These are phyloP conservation scores for Tolypocladium tropicale DNA, from an alignment of 2,329 filamentous ascomycete genomes.

Conservation along the genomic window DNA sequence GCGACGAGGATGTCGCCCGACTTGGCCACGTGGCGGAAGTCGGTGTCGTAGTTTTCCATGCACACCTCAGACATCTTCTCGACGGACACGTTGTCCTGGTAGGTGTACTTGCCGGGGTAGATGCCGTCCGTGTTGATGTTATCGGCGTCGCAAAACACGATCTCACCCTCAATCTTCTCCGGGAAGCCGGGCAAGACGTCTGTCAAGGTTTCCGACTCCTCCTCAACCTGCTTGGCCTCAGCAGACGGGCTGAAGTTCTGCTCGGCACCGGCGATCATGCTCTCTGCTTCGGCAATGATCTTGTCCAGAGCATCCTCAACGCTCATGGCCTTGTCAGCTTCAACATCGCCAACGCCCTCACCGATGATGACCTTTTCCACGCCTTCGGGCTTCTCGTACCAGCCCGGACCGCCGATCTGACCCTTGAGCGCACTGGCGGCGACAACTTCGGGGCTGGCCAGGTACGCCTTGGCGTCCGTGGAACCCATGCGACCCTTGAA, in stretches of 20 bases:
- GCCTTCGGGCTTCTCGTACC: conserved; percentile 63
- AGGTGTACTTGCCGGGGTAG: conserved; percentile 86
- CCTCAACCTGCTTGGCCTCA: not conserved
- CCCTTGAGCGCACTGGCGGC: conserved; percentile 75
- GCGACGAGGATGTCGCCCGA: conserved; percentile 72
- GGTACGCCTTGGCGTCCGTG: conserved; percentile 60
- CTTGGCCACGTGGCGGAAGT: conserved; percentile 54
- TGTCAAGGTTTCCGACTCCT: conserved; percentile 3
- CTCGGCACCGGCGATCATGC: conserved; percentile 45
- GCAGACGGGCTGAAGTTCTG: conserved; percentile 22
- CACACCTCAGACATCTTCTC: conserved; percentile 81
- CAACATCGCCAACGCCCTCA: conserved; percentile 57
- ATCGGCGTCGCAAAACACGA: conserved; percentile 70
- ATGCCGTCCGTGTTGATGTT: conserved; percentile 91
- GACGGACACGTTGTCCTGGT: conserved; percentile 69
- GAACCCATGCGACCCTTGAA: conserved; percentile 84
- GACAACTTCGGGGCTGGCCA: conserved; percentile 83
- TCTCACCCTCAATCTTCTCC: conserved; percentile 71
- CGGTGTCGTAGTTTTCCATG: conserved; percentile 86
- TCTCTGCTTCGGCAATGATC: conserved; percentile 58
- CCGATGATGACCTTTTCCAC: conserved; percentile 58
- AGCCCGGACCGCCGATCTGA: conserved; percentile 64
- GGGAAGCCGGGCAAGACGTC: conserved; percentile 54
- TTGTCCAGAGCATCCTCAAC: conserved; percentile 64
- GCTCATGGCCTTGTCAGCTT: conserved; percentile 54